A percentile compares a stretch with the other conserved stretches of the same genome.
Evolutionary conservation across 208 protist species (phyloP).

Genomic region (Acanthamoeba triangularis): DNA sequence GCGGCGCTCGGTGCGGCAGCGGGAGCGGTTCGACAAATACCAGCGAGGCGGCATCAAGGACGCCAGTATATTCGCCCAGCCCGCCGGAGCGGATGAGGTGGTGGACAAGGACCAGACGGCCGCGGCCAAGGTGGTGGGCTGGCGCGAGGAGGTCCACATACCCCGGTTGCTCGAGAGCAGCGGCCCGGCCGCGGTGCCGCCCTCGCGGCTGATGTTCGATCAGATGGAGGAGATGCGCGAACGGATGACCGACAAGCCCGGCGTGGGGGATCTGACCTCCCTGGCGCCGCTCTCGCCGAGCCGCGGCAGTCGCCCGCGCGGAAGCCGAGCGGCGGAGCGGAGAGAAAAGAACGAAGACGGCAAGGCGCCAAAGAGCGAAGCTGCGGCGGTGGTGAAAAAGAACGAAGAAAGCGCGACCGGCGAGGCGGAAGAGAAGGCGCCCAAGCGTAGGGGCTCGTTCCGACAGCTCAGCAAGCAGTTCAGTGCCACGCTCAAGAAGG

Average conservation of each 20-base stretch:
- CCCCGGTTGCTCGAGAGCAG: background rate
- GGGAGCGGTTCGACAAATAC: background rate
- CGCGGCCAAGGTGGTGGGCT: background rate
- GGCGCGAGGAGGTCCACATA: background rate
- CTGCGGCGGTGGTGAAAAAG: background rate
- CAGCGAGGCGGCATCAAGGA: background rate
- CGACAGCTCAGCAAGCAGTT: conserved; percentile 67
- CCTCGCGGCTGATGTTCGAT: background rate
- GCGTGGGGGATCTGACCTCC: background rate
- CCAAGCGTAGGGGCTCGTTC: conserved; percentile 4
- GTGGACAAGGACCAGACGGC: background rate
- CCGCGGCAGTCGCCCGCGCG: background rate
- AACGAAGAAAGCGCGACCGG: background rate
- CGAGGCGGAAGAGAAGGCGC: background rate
- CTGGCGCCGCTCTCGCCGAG: background rate
- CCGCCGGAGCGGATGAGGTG: background rate
- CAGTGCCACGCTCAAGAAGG: conserved; percentile 60
- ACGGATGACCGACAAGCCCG: background rate
- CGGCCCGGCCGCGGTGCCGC: background rate
- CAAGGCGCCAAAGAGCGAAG: conserved; percentile 7
- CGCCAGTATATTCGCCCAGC: background rate
- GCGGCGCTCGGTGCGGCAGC: background rate
- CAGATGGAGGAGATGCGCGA: conserved; percentile 44
- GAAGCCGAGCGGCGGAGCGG: background rate
- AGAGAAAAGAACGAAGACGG: background rate